Base-by-base conservation (phyloP, 2,329 filamentous ascomycete species). In the Macrophomina tecta region DNA sequence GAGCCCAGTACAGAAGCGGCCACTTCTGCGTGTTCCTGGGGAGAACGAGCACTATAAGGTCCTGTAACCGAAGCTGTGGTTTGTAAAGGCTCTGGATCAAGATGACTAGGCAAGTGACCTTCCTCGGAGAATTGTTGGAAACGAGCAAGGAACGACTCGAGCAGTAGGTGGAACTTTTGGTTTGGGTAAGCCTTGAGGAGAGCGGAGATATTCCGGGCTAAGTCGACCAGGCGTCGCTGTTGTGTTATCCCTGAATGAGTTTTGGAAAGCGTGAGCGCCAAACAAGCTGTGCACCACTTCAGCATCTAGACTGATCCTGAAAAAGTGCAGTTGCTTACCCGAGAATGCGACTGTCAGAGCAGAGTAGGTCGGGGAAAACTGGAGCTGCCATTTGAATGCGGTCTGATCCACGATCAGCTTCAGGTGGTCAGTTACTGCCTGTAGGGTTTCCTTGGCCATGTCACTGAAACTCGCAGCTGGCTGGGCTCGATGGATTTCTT, bases 251-350 rank as follows among this genome's bases (percentile, higher is more conserved):
- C 18, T 3, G 58, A n/a, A 34, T 62, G 23, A 0, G 16, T 38
- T n/a, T 62, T 62, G 0, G 58, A 30, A 36, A 62, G 58, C 3
- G 58, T 62, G 30, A 62, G 30, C 3, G 30, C 58, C 32, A 62
- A 34, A 11, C 42, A 42, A 5, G 45, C 58, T 62, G 11, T 11
- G n/a, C 14, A 23, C 6, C n/a, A 32, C 18, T 9, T 48, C 28
- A 38, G 28, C 36, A 23, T 23, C 30, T 45, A 8, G 4, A 2
- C 2, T 11, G 2, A 30, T 23, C 12, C n/a, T 38, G 12, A n/a
- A 42, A 42, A 5, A 14, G 2, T 14, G 11, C 23, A 45, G 5
- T 14, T 1, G 2, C 56, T 38, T 49, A 62, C 58, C n/a, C 4
- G 58, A 49, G 28, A 62, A 62, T 4, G 58, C 38, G 6, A 62